Evolutionary conservation across 169 alveolate genomes (phyloP).

Genomic region (Eimeria maxima): DNA sequence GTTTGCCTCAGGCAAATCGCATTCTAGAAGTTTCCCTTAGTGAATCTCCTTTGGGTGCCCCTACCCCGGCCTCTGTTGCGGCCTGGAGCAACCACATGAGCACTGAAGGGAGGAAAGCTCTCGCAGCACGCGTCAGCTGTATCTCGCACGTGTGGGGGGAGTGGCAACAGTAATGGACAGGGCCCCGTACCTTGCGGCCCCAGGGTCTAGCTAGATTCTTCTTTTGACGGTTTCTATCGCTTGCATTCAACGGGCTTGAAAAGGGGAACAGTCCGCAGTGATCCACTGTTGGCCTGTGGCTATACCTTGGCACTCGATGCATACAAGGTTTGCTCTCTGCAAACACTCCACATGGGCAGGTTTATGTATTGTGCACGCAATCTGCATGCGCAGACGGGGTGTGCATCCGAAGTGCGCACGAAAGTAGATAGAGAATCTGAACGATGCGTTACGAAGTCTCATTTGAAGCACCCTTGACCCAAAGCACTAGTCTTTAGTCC

Average conservation of each 20-base stretch:
- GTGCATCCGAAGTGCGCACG: not conserved
- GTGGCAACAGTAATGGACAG: not conserved
- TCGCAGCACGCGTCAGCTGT: conserved; percentile 10
- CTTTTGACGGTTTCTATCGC: not conserved
- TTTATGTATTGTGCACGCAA: conserved; percentile 1
- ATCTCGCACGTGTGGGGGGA: conserved; percentile 26
- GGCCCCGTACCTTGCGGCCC: not conserved
- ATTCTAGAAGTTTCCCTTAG: not conserved
- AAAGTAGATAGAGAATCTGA: not conserved
- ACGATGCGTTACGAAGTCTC: not conserved
- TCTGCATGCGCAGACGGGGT: not conserved
- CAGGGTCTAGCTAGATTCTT: not conserved
- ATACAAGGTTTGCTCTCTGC: not conserved
- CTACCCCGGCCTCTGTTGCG: conserved; percentile 36
- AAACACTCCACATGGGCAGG: not conserved
- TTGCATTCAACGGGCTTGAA: not conserved
- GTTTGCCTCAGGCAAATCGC: not conserved
- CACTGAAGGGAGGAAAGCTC: conserved; percentile 12
- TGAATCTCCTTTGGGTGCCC: conserved; percentile 12
- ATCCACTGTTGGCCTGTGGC: not conserved
- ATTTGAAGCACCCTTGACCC: not conserved
- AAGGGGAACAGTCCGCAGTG: not conserved
- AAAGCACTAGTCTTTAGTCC: not conserved
- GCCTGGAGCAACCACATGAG: conserved; percentile 55
- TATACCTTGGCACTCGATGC: not conserved